Percentiles rank a stretch among this genome's conserved stretches.
phyloP scores from a whole-genome alignment of 495 filamentous ascomycete species.

The Annulohypoxylon maeteangense region DNA sequence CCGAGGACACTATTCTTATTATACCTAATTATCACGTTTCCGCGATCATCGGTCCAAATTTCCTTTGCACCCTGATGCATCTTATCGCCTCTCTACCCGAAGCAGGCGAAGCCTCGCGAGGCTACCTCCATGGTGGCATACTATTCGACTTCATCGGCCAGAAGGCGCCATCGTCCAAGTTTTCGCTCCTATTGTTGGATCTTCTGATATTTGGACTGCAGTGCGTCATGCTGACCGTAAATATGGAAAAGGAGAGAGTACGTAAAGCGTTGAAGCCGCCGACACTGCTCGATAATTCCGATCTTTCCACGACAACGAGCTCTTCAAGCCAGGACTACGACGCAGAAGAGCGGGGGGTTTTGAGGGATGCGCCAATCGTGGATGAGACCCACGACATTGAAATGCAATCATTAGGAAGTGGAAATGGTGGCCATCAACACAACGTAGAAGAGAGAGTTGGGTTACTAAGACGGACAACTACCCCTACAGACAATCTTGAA shows the following conservation, averaged over 20 bases:
- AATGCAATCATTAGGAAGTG: slow-evolving; percentile 54
- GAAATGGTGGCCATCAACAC: slow-evolving; percentile 44
- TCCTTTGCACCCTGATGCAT: slow-evolving; percentile 79
- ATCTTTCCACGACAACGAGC: slow-evolving; percentile 30
- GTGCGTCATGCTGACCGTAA: slow-evolving; percentile 77
- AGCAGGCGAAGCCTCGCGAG: slow-evolving; percentile 78
- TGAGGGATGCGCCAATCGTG: slow-evolving; percentile 57
- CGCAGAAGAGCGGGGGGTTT: slow-evolving; percentile 81
- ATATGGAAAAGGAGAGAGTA: slow-evolving; percentile 73
- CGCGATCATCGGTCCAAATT: slow-evolving; percentile 74
- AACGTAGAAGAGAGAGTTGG: slow-evolving; percentile 59
- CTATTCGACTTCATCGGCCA: slow-evolving; percentile 91
- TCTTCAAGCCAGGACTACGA: slow-evolving; percentile 73
- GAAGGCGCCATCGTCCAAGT: slow-evolving; percentile 73
- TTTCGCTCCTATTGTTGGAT: slow-evolving; percentile 73
- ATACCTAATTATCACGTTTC: slow-evolving; percentile 76
- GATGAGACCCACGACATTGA: slow-evolving; percentile 62
- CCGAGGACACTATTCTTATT: slow-evolving; percentile 60
- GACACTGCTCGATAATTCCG: slow-evolving; percentile 31
- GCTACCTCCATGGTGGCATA: slow-evolving; percentile 85
- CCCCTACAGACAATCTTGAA: slow-evolving; percentile 47
- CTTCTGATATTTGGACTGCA: slow-evolving; percentile 72
- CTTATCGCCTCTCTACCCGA: slow-evolving; percentile 68
- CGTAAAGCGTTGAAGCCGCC: slow-evolving; percentile 53
- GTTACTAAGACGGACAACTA: slow-evolving; percentile 55